Base-by-base conservation (phyloP, 352 stramenopile species). In the Phytophthora sojae region DNA sequence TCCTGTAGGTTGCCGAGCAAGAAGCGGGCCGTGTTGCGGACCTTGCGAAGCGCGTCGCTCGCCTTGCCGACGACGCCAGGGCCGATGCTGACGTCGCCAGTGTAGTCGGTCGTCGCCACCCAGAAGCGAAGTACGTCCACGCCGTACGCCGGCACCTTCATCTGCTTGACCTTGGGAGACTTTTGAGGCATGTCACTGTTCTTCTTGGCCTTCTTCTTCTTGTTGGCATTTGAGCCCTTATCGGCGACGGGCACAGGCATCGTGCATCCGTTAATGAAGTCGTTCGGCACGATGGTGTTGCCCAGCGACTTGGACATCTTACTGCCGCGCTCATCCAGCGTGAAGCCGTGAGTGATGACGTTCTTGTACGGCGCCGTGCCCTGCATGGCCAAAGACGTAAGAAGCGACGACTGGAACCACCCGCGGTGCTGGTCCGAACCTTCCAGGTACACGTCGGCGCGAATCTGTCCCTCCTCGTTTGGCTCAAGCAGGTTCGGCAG, bases 281-380 rank as follows among this genome's bases (percentile, higher is more conserved):
- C 80, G 21, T 87, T 74, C 6, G 97, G 97, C 67, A 98, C 91
- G 50, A 99, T 85, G 4, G 98, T 97, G 74, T 99, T 99, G 55
- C 98, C 98, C 2, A 99, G 76, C 29, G 94, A 99, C 76, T 99
- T 99, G 37, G 95, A 99, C 97, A 99, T 99, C 84, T 99, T 99
- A 67, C 90, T 95, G 17, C 97, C 98, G 47, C 98, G 97, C 47
- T 99, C 97, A 73, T 99, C 98, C n/a, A 99, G 79, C 5, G 99
- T 91, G 75, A 99, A 99, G 54, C 98, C 98, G 81, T 99, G 98
- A 8, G 98, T 99, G 64, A 99, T 89, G 44, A 99, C 86, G 57
- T 96, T 90, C 71, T 98, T 98, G 90, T 98, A 99, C 25, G 98
- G 97, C 4, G 91, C 85, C 1, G 69, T 78, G 26, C 80, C 61